Percentiles rank a stretch among this genome's conserved stretches.
Conservation (phyloP, 2,329 filamentous ascomycete genomes). For the Pyricularia grisea region DNA sequence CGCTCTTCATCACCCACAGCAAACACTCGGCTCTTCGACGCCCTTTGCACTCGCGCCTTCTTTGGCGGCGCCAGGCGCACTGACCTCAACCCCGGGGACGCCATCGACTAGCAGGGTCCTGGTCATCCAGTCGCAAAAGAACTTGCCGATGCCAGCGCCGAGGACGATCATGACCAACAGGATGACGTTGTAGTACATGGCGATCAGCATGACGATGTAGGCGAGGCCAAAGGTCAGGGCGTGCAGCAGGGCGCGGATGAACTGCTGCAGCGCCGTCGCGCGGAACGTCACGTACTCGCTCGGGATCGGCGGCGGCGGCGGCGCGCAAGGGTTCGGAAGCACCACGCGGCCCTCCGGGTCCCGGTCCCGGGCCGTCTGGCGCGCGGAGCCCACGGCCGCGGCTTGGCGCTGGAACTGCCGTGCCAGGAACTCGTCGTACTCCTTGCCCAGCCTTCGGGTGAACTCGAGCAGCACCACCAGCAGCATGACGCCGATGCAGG, state of each 20-base stretch:
- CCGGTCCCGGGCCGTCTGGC: constrained; percentile 11
- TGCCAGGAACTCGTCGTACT: constrained; percentile 29
- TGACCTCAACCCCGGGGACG: constrained; percentile 11
- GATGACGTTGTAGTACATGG: constrained; percentile 36
- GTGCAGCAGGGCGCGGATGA: constrained; percentile 27
- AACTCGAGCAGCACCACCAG: constrained; percentile 29
- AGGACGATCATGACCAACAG: constrained; percentile 34
- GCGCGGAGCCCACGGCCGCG: constrained; percentile 18
- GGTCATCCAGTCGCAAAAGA: constrained; percentile 43
- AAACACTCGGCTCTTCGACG: constrained; percentile 36
- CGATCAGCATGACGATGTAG: constrained; percentile 34
- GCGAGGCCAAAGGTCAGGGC: constrained; percentile 30
- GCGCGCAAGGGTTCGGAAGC: constrained; percentile 8
- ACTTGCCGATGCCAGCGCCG: constrained; percentile 41
- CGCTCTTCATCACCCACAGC: constrained; percentile 26
- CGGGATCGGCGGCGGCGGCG: constrained; percentile 10
- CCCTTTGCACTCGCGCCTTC: constrained; percentile 17
- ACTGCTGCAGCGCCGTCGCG: constrained; percentile 29
- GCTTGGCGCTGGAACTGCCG: constrained; percentile 1
- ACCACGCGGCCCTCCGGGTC: constrained; percentile 1
- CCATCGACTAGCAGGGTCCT: constrained; percentile 26
- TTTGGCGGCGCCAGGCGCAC: not conserved
- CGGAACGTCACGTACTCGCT: constrained; percentile 22
- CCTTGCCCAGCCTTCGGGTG: constrained; percentile 29
- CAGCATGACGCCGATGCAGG: constrained; percentile 32